Evolutionary conservation across 2,329 filamentous ascomycete genomes (phyloP).

Genomic region (Zasmidium angulare): DNA sequence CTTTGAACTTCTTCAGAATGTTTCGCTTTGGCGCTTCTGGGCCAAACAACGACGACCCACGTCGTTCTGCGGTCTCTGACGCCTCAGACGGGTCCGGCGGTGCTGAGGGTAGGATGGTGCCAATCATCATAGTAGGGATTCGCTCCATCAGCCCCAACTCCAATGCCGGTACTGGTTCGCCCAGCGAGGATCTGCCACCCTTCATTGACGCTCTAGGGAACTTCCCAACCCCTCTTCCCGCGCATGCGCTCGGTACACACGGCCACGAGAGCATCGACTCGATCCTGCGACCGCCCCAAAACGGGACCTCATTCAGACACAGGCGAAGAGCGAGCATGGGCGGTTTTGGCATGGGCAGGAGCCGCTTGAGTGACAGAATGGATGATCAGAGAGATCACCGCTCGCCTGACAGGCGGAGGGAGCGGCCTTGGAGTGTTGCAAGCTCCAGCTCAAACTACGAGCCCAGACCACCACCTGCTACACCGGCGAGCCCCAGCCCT

Average conservation of each 20-base stretch:
- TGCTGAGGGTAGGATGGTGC: slow-evolving; percentile 61
- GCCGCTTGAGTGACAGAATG: slow-evolving; percentile 33
- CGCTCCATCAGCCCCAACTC: slow-evolving; percentile 60
- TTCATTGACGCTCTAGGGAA: slow-evolving; percentile 54
- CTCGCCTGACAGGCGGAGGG: slow-evolving; percentile 43
- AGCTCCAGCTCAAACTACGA: slow-evolving; percentile 37
- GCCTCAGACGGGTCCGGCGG: slow-evolving; percentile 35
- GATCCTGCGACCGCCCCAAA: slow-evolving; percentile 54
- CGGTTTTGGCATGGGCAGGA: slow-evolving; percentile 42
- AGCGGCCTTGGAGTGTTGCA: slow-evolving; percentile 37
- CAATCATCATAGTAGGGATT: slow-evolving; percentile 69
- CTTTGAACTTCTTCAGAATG: slow-evolving; percentile 68
- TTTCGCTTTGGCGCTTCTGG: slow-evolving; percentile 63
- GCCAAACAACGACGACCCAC: slow-evolving; percentile 25
- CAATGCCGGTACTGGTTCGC: slow-evolving; percentile 37
- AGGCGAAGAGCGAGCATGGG: slow-evolving; percentile 56
- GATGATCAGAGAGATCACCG: slow-evolving; percentile 56
- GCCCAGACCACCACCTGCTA: slow-evolving; percentile 62
- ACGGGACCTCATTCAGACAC: slow-evolving; percentile 55
- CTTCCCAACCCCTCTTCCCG: slow-evolving; percentile 42
- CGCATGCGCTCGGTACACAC: slow-evolving; percentile 32
- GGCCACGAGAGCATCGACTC: slow-evolving; percentile 51
- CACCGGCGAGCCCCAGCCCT: slow-evolving; percentile 59
- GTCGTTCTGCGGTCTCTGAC: slow-evolving; percentile 19
- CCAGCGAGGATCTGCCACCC: slow-evolving; percentile 49